phyloP scores from a whole-genome alignment of 371 early-diverging fungal species.

The Blakeslea trispora region DNA sequence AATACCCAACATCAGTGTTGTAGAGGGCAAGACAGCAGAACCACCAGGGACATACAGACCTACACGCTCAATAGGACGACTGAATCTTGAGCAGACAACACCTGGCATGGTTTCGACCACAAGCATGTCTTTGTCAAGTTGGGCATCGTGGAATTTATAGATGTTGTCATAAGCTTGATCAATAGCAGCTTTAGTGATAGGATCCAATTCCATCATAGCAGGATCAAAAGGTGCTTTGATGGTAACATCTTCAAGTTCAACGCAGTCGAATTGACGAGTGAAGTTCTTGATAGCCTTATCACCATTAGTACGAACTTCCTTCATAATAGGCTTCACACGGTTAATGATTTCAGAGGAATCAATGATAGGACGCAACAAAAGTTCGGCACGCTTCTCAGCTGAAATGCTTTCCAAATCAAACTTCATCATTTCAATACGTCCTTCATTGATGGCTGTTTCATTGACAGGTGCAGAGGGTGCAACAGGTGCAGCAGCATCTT shows the following conservation, averaged over 20 bases:
- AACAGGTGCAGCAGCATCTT: constrained; percentile 21
- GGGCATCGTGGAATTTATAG: constrained; percentile 92
- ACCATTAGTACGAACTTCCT: constrained; percentile 79
- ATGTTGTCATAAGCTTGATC: constrained; percentile 95
- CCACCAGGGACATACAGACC: constrained; percentile 98
- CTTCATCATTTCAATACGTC: constrained; percentile 66
- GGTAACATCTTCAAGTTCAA: constrained; percentile 68
- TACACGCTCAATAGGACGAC: constrained; percentile 92
- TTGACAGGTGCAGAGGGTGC: constrained; percentile 19
- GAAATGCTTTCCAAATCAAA: constrained; percentile 53
- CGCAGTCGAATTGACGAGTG: constrained; percentile 91
- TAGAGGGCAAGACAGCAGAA: constrained; percentile 95
- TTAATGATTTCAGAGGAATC: constrained; percentile 82
- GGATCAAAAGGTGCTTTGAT: constrained; percentile 85
- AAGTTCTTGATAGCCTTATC: constrained; percentile 84
- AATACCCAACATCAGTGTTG: constrained; percentile 94
- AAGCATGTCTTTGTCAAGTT: constrained; percentile 72
- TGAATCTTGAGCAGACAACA: constrained; percentile 89
- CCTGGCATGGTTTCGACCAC: constrained; percentile 97
- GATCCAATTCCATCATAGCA: constrained; percentile 67
- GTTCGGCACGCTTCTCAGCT: constrained; percentile 50
- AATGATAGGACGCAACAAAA: constrained; percentile 91
- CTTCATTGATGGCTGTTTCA: constrained; percentile 8
- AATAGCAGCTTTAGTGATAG: constrained; percentile 78
- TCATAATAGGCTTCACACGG: constrained; percentile 90